Conservation (phyloP, 192 early-diverging fungal species). For the Podila verticillata region DNA sequence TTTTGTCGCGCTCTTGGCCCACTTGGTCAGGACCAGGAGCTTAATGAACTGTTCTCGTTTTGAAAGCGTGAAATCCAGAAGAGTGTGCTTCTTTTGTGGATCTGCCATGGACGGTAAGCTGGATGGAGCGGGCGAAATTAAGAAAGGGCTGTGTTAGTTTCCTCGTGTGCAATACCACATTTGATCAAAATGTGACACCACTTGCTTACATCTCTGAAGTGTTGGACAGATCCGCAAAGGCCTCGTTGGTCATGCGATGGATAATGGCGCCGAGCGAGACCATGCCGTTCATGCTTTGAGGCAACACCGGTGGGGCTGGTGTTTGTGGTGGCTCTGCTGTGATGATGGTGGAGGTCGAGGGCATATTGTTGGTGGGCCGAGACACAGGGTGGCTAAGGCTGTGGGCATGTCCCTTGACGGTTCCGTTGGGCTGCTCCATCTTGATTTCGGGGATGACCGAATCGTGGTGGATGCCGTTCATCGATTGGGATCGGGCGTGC, state of each 20-base stretch:
- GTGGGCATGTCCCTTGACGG: neutral
- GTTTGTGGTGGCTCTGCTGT: constrained; percentile 1
- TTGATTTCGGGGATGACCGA: neutral
- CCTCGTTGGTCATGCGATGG: constrained; percentile 68
- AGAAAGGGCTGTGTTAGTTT: neutral
- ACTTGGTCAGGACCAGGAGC: constrained; percentile 78
- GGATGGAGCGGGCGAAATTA: constrained; percentile 1
- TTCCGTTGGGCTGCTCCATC: neutral
- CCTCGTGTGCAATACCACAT: neutral
- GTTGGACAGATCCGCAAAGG: constrained; percentile 73
- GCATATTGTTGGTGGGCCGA: neutral
- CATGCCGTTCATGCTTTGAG: constrained; percentile 70
- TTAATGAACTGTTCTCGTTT: constrained; percentile 75
- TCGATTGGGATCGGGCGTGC: constrained; percentile 1
- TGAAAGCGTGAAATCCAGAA: constrained; percentile 71
- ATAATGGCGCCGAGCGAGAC: constrained; percentile 67
- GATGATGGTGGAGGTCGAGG: neutral
- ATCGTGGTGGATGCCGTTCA: neutral
- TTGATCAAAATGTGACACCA: neutral
- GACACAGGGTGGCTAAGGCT: neutral
- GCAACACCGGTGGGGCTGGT: constrained; percentile 52
- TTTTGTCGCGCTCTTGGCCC: constrained; percentile 73
- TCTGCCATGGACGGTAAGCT: constrained; percentile 68
- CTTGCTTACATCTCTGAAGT: constrained; percentile 69
- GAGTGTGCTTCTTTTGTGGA: constrained; percentile 63